phyloP scores from a whole-genome alignment of 805 yeast species.

The Schwanniomyces polymorphus region DNA sequence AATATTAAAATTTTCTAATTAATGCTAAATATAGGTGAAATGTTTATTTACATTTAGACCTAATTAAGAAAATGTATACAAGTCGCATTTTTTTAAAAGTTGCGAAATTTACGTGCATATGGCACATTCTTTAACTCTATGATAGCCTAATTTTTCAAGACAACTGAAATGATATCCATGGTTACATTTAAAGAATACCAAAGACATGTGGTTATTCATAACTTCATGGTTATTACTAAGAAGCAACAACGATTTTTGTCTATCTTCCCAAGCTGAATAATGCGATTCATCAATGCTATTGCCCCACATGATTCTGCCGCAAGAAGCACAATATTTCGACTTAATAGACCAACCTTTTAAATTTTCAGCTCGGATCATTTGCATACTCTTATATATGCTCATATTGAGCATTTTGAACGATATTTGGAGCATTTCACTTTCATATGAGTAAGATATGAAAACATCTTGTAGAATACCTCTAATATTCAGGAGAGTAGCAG shows the following conservation, averaged over 20 bases:
- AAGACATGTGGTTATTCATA: conserved; percentile 23
- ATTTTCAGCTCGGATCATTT: conserved; percentile 39
- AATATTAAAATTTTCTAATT: background rate
- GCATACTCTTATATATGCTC: conserved; percentile 51
- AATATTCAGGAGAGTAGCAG: conserved; percentile 59
- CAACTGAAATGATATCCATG: conserved; percentile 68
- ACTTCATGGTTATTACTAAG: background rate
- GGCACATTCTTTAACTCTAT: conserved; percentile 18
- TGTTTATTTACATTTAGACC: background rate
- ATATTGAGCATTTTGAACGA: conserved; percentile 56
- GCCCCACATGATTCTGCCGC: conserved; percentile 78
- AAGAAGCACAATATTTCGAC: conserved; percentile 65
- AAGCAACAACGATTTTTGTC: conserved; percentile 15
- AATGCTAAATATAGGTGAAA: background rate
- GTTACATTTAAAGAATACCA: conserved; percentile 61
- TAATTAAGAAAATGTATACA: background rate
- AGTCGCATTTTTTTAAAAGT: background rate
- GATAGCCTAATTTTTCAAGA: conserved; percentile 42
- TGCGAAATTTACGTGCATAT: conserved; percentile 13
- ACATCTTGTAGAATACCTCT: conserved; percentile 61
- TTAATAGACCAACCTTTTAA: conserved; percentile 59
- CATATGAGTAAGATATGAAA: conserved; percentile 63
- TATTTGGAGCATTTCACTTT: conserved; percentile 52
- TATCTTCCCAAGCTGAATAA: conserved; percentile 59
- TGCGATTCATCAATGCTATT: conserved; percentile 49